Conservation (phyloP, 257 asterid genomes). For the Ballota nigra region DNA sequence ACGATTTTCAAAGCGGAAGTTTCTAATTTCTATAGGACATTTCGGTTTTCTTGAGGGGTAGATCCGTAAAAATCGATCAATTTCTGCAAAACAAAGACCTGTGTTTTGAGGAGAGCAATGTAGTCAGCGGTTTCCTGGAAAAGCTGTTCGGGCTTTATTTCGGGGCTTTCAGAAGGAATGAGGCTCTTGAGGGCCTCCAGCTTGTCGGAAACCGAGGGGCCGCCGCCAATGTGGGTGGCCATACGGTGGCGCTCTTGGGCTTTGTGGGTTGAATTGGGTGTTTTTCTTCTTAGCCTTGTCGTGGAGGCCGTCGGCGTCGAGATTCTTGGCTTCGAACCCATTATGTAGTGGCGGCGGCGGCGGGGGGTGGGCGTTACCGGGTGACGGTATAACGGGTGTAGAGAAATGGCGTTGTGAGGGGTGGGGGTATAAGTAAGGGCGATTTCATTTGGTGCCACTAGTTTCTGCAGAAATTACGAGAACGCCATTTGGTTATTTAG, state of each 20-base stretch:
- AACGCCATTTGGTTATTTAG: constrained; percentile 33
- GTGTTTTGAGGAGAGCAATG: constrained; percentile 65
- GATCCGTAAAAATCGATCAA: constrained; percentile 61
- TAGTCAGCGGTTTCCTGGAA: constrained; percentile 71
- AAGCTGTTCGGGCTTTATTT: constrained; percentile 48
- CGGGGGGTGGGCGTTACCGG: constrained; percentile 40
- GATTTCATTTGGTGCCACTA: constrained; percentile 27
- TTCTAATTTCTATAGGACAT: constrained; percentile 36
- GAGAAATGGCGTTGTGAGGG: constrained; percentile 37
- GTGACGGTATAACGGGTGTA: constrained; percentile 26
- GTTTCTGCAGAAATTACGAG: constrained; percentile 22
- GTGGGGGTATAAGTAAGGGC: constrained; percentile 49
- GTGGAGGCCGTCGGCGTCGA: constrained; percentile 16
- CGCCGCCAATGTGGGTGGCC: constrained; percentile 8
- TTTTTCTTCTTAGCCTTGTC: constrained; percentile 37
- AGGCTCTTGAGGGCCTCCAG: constrained; percentile 69
- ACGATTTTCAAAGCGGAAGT: not conserved
- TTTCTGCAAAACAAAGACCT: constrained; percentile 70
- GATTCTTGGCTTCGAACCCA: constrained; percentile 53
- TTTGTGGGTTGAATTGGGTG: constrained; percentile 26
- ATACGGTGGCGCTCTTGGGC: constrained; percentile 18
- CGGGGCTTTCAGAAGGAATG: constrained; percentile 39
- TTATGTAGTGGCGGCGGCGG: constrained; percentile 21
- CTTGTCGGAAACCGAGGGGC: constrained; percentile 53
- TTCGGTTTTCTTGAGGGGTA: constrained; percentile 33